Evolutionary conservation across 192 early-diverging fungal genomes (phyloP), one percentile per base, ranked within the genome.

Genomic region (Umbelopsis vinacea): DNA sequence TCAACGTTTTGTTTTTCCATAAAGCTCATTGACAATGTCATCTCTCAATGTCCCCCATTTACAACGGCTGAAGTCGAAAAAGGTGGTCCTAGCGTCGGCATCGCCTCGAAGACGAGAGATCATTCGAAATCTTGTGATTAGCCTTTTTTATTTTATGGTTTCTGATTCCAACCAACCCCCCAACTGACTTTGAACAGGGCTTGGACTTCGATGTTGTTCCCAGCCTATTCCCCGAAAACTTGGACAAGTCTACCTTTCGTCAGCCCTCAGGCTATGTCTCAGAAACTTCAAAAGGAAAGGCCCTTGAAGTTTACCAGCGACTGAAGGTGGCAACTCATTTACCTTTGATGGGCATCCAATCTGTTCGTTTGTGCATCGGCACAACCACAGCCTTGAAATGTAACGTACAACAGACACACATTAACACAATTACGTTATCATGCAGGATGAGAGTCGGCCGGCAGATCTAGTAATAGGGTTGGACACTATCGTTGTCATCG

Each of bases 71-170:
- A 78, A 82, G 54, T 33, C 72, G 9, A 84, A 88, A 73, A 82
- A 79, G n/a, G 77, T 94, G 10, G 63, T 96, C 43, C 82, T 94
- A 10, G 94, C 92, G 24, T 95, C 94, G 0, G 87, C 84, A 14
- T 95, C 95, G 9, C 95, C 92, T 26, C 87, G 94, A 19, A 88
- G 95, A 47, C 86, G 84, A 75, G 90, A 94, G 70, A 91, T 95
- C 57, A 77, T 97, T 24, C 68, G 77, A 40, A 72, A 40, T 7
- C 69, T 83, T 74, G 84, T 81, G 76, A n/a, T n/a, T n/a, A 50
- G 35, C 33, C 37, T 21, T 57, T 74, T 8, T 15, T 10, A 0
- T 14, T 9, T 22, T 23, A 29, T 45, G 19, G 4, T 33, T 66
- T 40, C 37, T 33, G 2, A 0, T 43, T 43, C 6, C 40, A 0